These are phyloP conservation scores for Spiraea crenata DNA, from an alignment of 331 rosid genomes.

Conservation along the genomic window DNA sequence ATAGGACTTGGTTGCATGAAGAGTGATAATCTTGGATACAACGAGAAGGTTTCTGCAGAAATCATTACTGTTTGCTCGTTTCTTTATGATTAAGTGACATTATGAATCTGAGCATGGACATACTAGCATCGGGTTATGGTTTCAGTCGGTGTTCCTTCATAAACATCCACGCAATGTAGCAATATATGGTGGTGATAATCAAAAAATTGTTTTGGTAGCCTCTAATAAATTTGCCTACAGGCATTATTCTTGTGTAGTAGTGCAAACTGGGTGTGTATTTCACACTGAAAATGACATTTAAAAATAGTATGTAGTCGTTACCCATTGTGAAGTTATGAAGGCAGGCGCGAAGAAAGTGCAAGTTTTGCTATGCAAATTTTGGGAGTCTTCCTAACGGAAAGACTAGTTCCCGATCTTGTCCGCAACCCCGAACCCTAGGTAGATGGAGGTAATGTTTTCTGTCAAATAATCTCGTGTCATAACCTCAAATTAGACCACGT, in stretches of 20 bases:
- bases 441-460: neutral
- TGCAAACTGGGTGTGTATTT: neutral
- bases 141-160: conserved; percentile 12
- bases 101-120: conserved; percentile 17
- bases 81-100: conserved; percentile 20
- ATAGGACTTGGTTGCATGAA: conserved; percentile 22
- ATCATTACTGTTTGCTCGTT: conserved; percentile 24
- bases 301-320: no score
- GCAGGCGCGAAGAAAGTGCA: neutral
- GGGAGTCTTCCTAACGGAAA: neutral
- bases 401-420: neutral
- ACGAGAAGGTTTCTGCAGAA: conserved; percentile 16
- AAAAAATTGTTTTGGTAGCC: conserved; percentile 30
- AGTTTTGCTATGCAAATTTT: neutral
- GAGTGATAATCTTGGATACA: conserved; percentile 18
- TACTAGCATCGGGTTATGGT: conserved; percentile 15
- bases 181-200: conserved; percentile 4
- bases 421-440: neutral
- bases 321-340: neutral
- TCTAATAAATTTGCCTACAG: conserved; percentile 17
- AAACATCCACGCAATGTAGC: conserved; percentile 20
- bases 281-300: no score
- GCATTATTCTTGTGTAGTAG: conserved; percentile 17
- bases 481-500: neutral
- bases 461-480: neutral